Evolutionary conservation across 306 rosid genomes (phyloP).

Genomic region (Prunus fruticosa): DNA sequence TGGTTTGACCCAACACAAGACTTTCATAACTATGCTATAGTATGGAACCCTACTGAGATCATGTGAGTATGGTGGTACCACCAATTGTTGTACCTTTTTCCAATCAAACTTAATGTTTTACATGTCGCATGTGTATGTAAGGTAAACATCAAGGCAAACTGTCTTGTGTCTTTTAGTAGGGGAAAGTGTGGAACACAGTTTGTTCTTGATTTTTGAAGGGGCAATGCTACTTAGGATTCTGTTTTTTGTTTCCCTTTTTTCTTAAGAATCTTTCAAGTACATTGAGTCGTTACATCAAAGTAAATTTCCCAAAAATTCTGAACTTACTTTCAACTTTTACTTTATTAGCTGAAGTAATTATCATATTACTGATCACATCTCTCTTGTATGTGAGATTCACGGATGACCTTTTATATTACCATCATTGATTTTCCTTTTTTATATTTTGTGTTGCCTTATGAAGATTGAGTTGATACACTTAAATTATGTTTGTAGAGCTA

Average conservation of each 20-base stretch:
- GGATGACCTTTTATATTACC: neutral
- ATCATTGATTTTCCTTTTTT: neutral
- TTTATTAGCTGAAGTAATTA: neutral
- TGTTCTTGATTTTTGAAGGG: neutral
- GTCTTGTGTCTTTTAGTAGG: neutral
- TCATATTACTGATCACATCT: neutral
- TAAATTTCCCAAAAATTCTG: too few relatives aligned
- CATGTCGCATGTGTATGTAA: neutral
- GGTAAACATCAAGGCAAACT: slow-evolving; percentile 6
- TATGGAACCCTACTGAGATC: slow-evolving; percentile 80
- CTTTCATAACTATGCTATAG: slow-evolving; percentile 75
- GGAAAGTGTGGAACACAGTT: neutral
- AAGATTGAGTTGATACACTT: neutral
- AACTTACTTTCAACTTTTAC: neutral
- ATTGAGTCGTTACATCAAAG: neutral
- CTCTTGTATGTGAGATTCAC: neutral
- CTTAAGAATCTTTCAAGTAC: neutral
- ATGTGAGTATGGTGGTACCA: slow-evolving; percentile 44
- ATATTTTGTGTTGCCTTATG: neutral
- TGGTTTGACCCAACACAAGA: slow-evolving; percentile 92
- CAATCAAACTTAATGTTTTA: neutral
- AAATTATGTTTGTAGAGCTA: neutral
- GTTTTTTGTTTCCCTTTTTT: neutral
- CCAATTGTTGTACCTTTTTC: neutral
- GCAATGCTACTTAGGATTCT: neutral